Evolutionary conservation across 1,284 basidiomycete species (phyloP).

Genomic region (Kwoniella shivajii): DNA sequence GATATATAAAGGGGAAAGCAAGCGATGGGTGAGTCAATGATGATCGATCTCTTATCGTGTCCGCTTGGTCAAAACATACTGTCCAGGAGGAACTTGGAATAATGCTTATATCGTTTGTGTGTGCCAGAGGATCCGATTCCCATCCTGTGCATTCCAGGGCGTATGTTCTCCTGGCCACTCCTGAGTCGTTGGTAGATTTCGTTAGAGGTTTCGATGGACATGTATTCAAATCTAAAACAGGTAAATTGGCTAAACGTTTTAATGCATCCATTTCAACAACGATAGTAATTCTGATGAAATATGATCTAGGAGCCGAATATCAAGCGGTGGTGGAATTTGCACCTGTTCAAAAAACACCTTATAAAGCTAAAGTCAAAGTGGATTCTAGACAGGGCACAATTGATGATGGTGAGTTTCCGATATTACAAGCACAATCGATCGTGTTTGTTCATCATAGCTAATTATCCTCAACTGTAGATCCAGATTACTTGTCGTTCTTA

Average conservation of each 20-base stretch:
- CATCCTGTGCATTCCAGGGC: conserved; percentile 84
- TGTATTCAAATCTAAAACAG: conserved; percentile 85
- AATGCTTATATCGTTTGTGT: neutral
- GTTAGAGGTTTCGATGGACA: conserved; percentile 88
- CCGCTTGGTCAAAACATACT: no score
- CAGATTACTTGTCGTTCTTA: conserved; percentile 78
- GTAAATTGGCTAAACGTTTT: conserved; percentile 58
- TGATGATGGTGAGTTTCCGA: conserved; percentile 47
- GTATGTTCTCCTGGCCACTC: conserved; percentile 83
- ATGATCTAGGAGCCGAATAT: conserved; percentile 72
- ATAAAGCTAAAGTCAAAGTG: conserved; percentile 41
- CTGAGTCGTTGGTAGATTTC: conserved; percentile 72
- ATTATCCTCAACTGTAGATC: conserved; percentile 58
- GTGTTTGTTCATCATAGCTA: neutral
- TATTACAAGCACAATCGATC: no score
- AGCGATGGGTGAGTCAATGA: conserved; percentile 64
- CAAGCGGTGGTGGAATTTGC: conserved; percentile 91
- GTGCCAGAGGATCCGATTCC: conserved; percentile 58
- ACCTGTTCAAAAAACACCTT: conserved; percentile 73
- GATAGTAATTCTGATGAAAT: conserved; percentile 6
- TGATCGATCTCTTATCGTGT: neutral
- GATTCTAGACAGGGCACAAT: conserved; percentile 52
- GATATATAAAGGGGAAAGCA: conserved; percentile 68
- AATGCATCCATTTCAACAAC: neutral
- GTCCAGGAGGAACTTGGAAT: neutral